Conservation (phyloP, 2,329 filamentous ascomycete species). For the Aspergillus alliaceus region DNA sequence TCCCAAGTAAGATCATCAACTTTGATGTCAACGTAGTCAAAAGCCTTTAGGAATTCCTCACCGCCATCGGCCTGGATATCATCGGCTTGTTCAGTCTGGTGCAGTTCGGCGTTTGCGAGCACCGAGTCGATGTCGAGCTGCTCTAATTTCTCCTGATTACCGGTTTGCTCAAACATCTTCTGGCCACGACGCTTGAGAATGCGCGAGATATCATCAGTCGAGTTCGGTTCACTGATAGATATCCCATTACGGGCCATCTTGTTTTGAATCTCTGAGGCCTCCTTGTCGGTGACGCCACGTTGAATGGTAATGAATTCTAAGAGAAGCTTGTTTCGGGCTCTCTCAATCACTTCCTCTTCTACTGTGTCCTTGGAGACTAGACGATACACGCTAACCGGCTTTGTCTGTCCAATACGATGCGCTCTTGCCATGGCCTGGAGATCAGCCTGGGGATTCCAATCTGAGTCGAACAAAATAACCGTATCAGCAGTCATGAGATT, state of each 20-base stretch:
- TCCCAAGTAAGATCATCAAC: constrained; percentile 94
- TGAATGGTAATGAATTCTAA: constrained; percentile 97
- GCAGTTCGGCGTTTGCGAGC: constrained; percentile 92
- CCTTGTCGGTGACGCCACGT: constrained; percentile 92
- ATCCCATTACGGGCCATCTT: constrained; percentile 68
- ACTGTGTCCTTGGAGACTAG: constrained; percentile 98
- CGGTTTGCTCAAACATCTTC: constrained; percentile 97
- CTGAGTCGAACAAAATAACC: constrained; percentile 92
- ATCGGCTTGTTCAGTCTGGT: constrained; percentile 92
- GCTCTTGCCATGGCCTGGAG: constrained; percentile 97
- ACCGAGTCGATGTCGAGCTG: constrained; percentile 97
- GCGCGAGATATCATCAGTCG: constrained; percentile 90
- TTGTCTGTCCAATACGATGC: constrained; percentile 95
- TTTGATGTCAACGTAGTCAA: constrained; percentile 96
- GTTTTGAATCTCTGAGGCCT: constrained; percentile 76
- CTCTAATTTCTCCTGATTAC: constrained; percentile 94
- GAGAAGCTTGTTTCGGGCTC: constrained; percentile 94
- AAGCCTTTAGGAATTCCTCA: constrained; percentile 87
- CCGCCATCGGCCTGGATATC: constrained; percentile 94
- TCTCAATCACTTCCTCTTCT: constrained; percentile 94
- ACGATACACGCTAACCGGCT: constrained; percentile 92
- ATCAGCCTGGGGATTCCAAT: constrained; percentile 97
- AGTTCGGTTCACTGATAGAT: constrained; percentile 72
- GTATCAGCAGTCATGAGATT: constrained; percentile 99
- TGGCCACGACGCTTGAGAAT: constrained; percentile 98